Evolutionary conservation across 2,329 filamentous ascomycete species (phyloP), one percentile per base, ranked within the genome.

Genomic region (Fusarium anguioides): DNA sequence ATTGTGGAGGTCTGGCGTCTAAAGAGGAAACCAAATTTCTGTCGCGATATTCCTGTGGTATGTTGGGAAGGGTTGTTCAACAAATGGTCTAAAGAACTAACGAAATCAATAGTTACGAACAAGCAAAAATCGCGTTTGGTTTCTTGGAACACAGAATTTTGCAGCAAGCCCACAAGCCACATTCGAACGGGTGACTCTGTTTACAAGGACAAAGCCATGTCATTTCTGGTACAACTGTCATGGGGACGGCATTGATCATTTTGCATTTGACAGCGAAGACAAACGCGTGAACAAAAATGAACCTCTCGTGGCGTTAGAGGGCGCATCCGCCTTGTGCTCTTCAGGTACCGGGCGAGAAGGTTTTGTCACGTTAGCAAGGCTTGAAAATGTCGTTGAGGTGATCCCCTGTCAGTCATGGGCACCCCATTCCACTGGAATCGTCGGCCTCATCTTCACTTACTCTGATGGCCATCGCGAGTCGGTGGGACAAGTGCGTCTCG

Each of bases 401-500:
- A 15, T 42, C 3, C 31, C 26, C 12, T 64, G 55, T 12, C 49
- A 6, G 23, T 29, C 48, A 8, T 66, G 55, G 62, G 31, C 40
- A 12, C 61, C 49, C 21, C 39, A 48, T 5, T 47, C 61, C 17
- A 47, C 31, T 8, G 46, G 52, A 10, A 50, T 66, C 11, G 61
- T 46, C 27, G 61, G 62, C 4, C 62, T 62, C 10, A 9, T 50
- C 6, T 39, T 65, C 5, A 33, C 36, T 3, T 62, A 44, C 12
- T 51, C 51, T 7, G 60, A 64, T 46, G 59, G 59, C 5, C 60
- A 41, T 29, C 23, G 42, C 12, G 61, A 66, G 8, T 41, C 45
- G 5, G 36, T 62, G n/a, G 62, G 61, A 37, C 57, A 61, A 11
- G 23, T 62, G 6, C 44, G 62, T 12, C 35, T 62, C 17, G 55